phyloP scores from a whole-genome alignment of 176 grass and related monocot genomes.

The Phragmites australis region DNA sequence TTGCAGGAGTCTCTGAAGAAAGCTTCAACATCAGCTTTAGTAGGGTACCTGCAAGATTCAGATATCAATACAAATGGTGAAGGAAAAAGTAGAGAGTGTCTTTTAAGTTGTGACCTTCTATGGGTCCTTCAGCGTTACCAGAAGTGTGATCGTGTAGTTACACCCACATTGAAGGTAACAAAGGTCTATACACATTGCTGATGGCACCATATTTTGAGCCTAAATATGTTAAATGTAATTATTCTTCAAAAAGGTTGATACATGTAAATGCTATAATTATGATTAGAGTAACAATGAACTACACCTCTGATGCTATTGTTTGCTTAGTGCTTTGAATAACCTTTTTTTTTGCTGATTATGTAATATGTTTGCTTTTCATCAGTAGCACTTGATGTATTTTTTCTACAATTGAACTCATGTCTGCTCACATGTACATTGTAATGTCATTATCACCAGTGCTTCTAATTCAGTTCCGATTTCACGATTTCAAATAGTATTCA shows the following conservation, averaged over 20 bases:
- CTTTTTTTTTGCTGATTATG: constrained; percentile 7
- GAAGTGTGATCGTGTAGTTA: constrained; percentile 83
- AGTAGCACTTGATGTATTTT: constrained; percentile 5
- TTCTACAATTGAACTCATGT: neutral
- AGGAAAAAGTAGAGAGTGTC: constrained; percentile 55
- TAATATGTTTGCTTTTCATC: neutral
- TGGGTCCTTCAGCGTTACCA: constrained; percentile 73
- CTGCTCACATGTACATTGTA: neutral
- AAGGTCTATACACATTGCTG: neutral
- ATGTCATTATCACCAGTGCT: neutral
- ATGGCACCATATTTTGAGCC: constrained; percentile 24
- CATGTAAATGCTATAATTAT: constrained; percentile 16
- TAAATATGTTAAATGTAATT: constrained; percentile 7
- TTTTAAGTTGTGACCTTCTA: constrained; percentile 70
- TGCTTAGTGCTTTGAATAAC: neutral
- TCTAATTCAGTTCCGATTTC: constrained; percentile 17
- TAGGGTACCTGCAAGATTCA: constrained; percentile 75
- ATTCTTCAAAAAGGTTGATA: neutral
- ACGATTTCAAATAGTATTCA: constrained; percentile 23
- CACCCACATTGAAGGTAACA: constrained; percentile 81
- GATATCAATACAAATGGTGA: constrained; percentile 49
- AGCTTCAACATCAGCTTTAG: constrained; percentile 62
- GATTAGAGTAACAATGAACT: neutral
- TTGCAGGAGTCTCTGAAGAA: constrained; percentile 89
- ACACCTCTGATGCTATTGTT: neutral